Evolutionary conservation across 208 protist genomes (phyloP).

Genomic region (Crithidia sp.): DNA sequence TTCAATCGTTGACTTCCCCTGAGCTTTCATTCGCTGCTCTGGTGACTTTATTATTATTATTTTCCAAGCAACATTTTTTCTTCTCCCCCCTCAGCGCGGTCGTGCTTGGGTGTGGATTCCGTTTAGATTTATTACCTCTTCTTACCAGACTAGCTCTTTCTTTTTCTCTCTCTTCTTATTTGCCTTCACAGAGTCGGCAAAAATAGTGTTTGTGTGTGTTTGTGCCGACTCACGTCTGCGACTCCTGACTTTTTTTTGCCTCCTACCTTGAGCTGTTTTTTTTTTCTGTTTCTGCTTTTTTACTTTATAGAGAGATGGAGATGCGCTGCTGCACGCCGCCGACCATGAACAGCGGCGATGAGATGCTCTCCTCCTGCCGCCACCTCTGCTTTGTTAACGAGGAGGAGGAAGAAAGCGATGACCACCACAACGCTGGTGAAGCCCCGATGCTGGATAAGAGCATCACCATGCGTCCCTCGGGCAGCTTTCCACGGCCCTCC

Average conservation of each 20-base stretch:
- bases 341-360: conserved; percentile 18
- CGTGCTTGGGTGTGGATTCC: too few species aligned
- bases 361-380: conserved; percentile 26
- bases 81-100: too few species aligned
- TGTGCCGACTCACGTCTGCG: background rate
- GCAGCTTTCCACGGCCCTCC: conserved; percentile 24
- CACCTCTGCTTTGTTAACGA: conserved; percentile 33
- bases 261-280: conserved; percentile 7
- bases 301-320: conserved; percentile 3
- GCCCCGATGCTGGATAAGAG: conserved; percentile 11
- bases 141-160: background rate
- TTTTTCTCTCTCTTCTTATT: background rate
- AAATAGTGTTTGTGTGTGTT: background rate
- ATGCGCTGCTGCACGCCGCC: conserved; percentile 34
- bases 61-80: too few species aligned
- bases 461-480: conserved; percentile 27
- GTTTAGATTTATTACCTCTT: too few species aligned
- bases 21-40: too few species aligned
- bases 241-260: background rate
- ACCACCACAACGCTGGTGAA: background rate
- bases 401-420: conserved; percentile 13
- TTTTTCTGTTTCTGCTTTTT: background rate
- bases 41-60: too few species aligned
- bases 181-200: background rate
- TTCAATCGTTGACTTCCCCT: too few species aligned